phyloP scores from a whole-genome alignment of 1,284 basidiomycete genomes.

The Boletus mariae region DNA sequence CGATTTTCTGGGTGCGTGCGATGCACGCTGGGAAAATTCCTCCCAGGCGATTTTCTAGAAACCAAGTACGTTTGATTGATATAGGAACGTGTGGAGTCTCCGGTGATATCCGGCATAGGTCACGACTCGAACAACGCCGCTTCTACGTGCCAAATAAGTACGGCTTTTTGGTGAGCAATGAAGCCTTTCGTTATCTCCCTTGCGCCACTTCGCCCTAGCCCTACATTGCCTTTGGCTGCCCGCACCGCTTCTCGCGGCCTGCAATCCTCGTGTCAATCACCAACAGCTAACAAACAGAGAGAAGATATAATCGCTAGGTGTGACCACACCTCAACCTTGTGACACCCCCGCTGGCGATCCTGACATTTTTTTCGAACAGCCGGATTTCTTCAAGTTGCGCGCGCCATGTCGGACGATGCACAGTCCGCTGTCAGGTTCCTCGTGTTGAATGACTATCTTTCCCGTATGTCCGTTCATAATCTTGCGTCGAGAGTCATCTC shows the following conservation, averaged over 20 bases:
- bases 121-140: not conserved
- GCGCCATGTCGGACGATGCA: conserved; percentile 3
- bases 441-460: not conserved
- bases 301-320: not conserved
- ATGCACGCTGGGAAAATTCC: not conserved
- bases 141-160: not conserved
- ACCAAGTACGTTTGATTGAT: not conserved
- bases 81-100: not conserved
- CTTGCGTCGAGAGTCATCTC: not conserved
- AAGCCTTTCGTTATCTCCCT: not conserved
- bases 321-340: not conserved
- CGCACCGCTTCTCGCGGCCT: not conserved
- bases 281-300: not conserved
- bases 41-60: not conserved
- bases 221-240: not conserved
- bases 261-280: not conserved
- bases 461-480: not conserved
- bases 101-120: not conserved
- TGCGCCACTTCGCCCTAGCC: not conserved
- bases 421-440: not conserved
- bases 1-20: not conserved
- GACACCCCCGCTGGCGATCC: not conserved
- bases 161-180: not conserved
- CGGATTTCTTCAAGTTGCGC: not conserved
- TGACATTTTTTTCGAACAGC: not conserved